Base-by-base conservation (phyloP, 1,284 basidiomycete species). In the Cutaneotrichosporon arboriforme region DNA sequence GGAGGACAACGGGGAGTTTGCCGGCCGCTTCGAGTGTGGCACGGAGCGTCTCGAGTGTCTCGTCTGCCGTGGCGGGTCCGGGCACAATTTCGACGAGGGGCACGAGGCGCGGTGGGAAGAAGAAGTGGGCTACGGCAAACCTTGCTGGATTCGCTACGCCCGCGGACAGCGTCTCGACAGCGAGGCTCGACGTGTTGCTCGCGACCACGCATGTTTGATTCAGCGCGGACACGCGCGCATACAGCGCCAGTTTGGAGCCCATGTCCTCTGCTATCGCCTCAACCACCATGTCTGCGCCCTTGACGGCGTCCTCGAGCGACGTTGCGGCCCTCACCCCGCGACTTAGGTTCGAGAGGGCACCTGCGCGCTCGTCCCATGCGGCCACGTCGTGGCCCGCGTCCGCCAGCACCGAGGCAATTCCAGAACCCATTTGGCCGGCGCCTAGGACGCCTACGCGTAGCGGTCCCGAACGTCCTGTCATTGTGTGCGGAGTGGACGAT, bases 341-440 rank as follows among this genome's bases (percentile, higher is more conserved):
- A 18, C 26, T 34, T 2, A 17, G 17, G 12, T 18, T 21, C 34
- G 4, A 51, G 35, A 51, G 42, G 2, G 49, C 49, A 1, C 20
- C 49, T 2, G 43, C n/a, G 17, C 31, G 26, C 21, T 76, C 73
- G 49, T 77, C 76, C 26, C 71, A 71, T 40, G 76, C 61, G 8
- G 71, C 58, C 23, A 75, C 72, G 65, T 76, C 77, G 58, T 77
- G 60, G 1, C 77, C 77, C 48, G 68, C 75, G 62, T 76, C 73
- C 20, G 77, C 78, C 1, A 74, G 74, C 8, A 79, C 76, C 57
- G 79, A 77, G 2, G 75, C 77, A 34, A 80, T 79, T 4, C 79
- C 79, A 47, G 77, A 75, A 55, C 78, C 78, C 78, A 80, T 80
- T 43, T 79, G 62, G 0, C 78, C 78, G 22, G 75, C 77, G 13